phyloP scores from a whole-genome alignment of 2,329 filamentous ascomycete species.

The Penicillium sp. region DNA sequence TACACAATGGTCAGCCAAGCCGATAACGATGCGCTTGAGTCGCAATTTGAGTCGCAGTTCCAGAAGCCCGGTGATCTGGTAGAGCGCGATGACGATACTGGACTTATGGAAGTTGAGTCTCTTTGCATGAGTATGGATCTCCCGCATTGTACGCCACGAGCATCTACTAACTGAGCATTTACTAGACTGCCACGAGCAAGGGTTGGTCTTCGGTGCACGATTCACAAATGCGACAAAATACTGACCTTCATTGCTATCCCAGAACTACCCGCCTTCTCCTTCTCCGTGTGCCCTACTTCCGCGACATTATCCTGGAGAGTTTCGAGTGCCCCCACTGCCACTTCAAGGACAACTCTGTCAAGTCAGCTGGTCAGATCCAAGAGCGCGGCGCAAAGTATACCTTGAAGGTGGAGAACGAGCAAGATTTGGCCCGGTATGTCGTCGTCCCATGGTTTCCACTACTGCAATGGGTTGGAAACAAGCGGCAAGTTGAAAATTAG shows the following conservation, averaged over 20 bases:
- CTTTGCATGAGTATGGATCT: constrained; percentile 68
- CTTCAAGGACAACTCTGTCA: constrained; percentile 90
- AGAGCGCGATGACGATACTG: constrained; percentile 43
- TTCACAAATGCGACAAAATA: background rate
- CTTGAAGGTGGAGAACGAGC: constrained; percentile 69
- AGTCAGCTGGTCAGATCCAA: constrained; percentile 89
- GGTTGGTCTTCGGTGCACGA: constrained; percentile 50
- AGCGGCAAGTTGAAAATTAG: background rate
- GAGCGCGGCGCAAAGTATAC: constrained; percentile 83
- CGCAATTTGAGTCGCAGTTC: constrained; percentile 32
- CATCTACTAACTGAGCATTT: background rate
- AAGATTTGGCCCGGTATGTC: constrained; percentile 59
- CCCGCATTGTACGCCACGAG: too few relatives aligned
- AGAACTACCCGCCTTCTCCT: constrained; percentile 80
- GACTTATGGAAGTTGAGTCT: constrained; percentile 60
- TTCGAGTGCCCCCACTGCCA: constrained; percentile 89
- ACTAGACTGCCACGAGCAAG: constrained; percentile 70
- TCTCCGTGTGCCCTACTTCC: constrained; percentile 93
- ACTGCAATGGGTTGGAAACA: background rate
- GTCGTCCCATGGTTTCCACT: background rate
- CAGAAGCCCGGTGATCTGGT: constrained; percentile 42
- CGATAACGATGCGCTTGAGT: constrained; percentile 24
- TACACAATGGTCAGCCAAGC: constrained; percentile 31
- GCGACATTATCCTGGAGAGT: constrained; percentile 96
- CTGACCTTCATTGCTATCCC: background rate